Conservation (phyloP, 1,284 basidiomycete species). For the Ganoderma lucidum region DNA sequence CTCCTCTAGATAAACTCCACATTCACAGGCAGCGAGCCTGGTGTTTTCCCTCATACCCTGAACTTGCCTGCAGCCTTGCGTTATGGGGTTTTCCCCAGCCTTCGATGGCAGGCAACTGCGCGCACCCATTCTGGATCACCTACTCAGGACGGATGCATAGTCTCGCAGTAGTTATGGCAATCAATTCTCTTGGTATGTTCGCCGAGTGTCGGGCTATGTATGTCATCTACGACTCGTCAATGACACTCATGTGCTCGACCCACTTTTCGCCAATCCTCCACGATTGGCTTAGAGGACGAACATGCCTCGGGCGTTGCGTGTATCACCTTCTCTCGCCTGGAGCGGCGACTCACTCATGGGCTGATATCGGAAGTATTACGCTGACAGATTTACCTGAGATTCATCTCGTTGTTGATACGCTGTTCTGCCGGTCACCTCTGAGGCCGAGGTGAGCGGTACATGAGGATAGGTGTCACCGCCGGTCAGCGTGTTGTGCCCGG, state of each 20-base stretch:
- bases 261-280: conserved; percentile 17
- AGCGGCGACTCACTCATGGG: conserved; percentile 9
- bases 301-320: conserved; percentile 18
- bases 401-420: conserved; percentile 24
- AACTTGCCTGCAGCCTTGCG: conserved; percentile 9
- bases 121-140: conserved; percentile 8
- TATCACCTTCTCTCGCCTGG: conserved; percentile 4
- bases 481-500: background rate
- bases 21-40: conserved; percentile 7
- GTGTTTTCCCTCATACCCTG: conserved; percentile 9
- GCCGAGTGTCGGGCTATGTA: conserved; percentile 13
- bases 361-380: conserved; percentile 33
- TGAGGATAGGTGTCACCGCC: background rate
- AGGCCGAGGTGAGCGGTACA: conserved; percentile 9
- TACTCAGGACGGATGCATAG: conserved; percentile 9
- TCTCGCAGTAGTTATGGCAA: conserved; percentile 8
- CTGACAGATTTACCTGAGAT: conserved; percentile 17
- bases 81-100: conserved; percentile 9
- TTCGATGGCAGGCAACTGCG: conserved; percentile 10
- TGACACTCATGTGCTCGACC: conserved; percentile 14
- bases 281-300: conserved; percentile 27
- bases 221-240: conserved; percentile 21
- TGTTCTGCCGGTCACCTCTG: conserved; percentile 24
- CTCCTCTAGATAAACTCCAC: conserved; percentile 22
- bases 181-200: conserved; percentile 15